Base-by-base conservation (phyloP, 1,284 basidiomycete species). In the Pisolithus thermaeus region DNA sequence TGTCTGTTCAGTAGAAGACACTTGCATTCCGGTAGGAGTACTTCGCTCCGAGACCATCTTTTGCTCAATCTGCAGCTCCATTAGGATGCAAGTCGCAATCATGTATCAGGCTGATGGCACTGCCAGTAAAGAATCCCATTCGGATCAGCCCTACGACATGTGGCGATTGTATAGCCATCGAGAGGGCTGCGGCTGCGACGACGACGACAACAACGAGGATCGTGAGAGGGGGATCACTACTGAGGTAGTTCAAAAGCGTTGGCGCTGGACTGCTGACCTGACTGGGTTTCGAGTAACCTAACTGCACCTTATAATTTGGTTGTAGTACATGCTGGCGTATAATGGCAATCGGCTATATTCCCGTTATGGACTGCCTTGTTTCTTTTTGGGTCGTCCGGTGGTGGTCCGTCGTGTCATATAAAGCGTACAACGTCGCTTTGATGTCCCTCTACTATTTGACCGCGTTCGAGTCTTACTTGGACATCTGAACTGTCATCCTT, bases 1-100 rank as follows among this genome's bases (percentile, higher is more conserved):
- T 90, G 87, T 65, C 66, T 87, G 54, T 90, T 90, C 68, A 90
- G 88, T 63, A 66, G 70, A 63, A 73, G 81, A 53, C 86, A 89
- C 57, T 61, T 65, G 16, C 83, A 87, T 64, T 35, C 71, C 73
- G 45, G 62, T 71, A 50, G 59, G 78, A 38, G 32, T 35, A 49
- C 7, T 14, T 37, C 35, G 28, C 14, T 30, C 20, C 27, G 20
- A 11, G 5, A 46, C 47, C 23, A 12, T 37, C 47, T 38, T 49
- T 58, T 68, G 44, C 66, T 56, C 49, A 55, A 51, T 46, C 27
- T 25, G 35, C 27, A 49, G 41, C 18, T 58, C 85, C 5, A 35
- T 12, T 14, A 35, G 87, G 76, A 56, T 90, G 87, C 67, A 77
- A 70, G 61, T 80, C 80, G 27, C 64, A 72, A 16, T 63, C 66